These are phyloP conservation scores for Fallopia convolvulus DNA, from an alignment of 148 eudicot genomes.

Conservation along the genomic window DNA sequence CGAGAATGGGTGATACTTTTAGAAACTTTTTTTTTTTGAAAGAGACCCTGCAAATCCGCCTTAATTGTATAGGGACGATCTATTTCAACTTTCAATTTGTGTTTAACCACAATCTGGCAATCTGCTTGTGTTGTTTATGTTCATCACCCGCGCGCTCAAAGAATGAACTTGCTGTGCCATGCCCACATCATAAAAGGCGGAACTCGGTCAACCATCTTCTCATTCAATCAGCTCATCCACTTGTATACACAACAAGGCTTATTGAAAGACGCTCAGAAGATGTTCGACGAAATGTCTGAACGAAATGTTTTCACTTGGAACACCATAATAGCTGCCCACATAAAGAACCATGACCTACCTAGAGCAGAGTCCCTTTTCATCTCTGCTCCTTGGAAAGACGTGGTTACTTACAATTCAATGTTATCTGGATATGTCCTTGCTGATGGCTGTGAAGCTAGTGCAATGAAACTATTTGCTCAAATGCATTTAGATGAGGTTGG, in stretches of 20 bases:
- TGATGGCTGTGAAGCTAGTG: constrained; percentile 41
- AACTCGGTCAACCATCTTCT: constrained; percentile 20
- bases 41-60: no score
- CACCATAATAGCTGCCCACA: constrained; percentile 59
- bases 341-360: constrained; percentile 31
- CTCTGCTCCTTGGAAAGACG: constrained; percentile 44
- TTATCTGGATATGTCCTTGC: constrained; percentile 53
- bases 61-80: background rate
- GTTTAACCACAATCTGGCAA: background rate
- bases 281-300: constrained; percentile 86
- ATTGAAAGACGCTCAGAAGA: constrained; percentile 34
- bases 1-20: no score
- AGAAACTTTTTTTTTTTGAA: no score
- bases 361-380: constrained; percentile 44
- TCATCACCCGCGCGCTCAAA: background rate
- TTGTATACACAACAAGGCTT: constrained; percentile 37
- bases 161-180: constrained; percentile 23
- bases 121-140: background rate
- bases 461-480: constrained; percentile 39
- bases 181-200: constrained; percentile 37
- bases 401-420: constrained; percentile 77
- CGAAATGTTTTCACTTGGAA: constrained; percentile 85
- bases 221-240: constrained; percentile 49
- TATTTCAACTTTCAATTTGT: background rate
- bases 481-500: constrained; percentile 34